phyloP scores from a whole-genome alignment of 495 filamentous ascomycete genomes.

The Talaromyces ruber region DNA sequence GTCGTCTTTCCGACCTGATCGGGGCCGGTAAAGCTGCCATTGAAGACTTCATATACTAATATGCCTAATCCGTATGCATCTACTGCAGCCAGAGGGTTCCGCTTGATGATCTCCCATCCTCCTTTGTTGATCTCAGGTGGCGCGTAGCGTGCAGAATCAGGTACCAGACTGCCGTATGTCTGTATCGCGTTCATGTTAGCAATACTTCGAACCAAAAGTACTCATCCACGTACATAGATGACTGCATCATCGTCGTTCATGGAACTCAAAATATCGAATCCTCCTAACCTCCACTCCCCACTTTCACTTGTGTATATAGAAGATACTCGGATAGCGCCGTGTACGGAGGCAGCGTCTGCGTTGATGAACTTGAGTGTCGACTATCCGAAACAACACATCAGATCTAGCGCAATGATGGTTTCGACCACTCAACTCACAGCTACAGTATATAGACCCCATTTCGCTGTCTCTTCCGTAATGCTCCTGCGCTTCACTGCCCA shows the following conservation, averaged over 20 bases:
- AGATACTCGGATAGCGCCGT: slow-evolving; percentile 74
- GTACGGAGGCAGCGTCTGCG: slow-evolving; percentile 81
- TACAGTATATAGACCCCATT: slow-evolving; percentile 86
- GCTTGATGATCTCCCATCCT: slow-evolving; percentile 82
- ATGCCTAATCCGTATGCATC: slow-evolving; percentile 84
- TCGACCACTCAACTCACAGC: slow-evolving; percentile 49
- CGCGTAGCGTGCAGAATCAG: slow-evolving; percentile 71
- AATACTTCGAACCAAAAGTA: not conserved
- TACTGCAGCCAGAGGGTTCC: slow-evolving; percentile 68
- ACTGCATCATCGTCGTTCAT: slow-evolving; percentile 91
- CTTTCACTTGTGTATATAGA: slow-evolving; percentile 90
- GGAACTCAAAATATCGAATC: slow-evolving; percentile 87
- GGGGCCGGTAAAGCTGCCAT: slow-evolving; percentile 59
- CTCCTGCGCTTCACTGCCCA: slow-evolving; percentile 84
- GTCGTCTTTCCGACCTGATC: slow-evolving; percentile 81
- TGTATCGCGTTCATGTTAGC: slow-evolving; percentile 17
- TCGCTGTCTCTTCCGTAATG: slow-evolving; percentile 77
- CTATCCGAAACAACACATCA: slow-evolving; percentile 26
- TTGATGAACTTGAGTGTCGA: slow-evolving; percentile 95
- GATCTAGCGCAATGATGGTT: not conserved
- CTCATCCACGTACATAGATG: slow-evolving; percentile 61
- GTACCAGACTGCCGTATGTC: slow-evolving; percentile 80
- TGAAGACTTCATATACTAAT: slow-evolving; percentile 85
- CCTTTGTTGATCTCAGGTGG: slow-evolving; percentile 79
- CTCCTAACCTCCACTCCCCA: slow-evolving; percentile 94